Evolutionary conservation across 257 asterid genomes (phyloP).

Genomic region (Capsicum rhomboideum): DNA sequence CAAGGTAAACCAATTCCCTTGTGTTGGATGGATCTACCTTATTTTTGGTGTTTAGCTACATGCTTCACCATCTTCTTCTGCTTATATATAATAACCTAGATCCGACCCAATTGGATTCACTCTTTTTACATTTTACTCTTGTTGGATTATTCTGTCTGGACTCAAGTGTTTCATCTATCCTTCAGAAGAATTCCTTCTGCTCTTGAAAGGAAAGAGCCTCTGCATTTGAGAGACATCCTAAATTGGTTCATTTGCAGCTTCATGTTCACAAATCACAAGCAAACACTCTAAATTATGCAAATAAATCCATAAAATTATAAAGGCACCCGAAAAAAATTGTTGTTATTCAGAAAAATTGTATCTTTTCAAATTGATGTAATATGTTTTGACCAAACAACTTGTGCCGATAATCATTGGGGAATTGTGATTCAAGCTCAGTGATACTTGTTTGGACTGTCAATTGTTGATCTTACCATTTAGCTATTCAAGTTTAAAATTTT

Average conservation of each 20-base stretch:
- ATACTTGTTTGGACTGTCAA: neutral
- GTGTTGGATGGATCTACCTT: conserved; percentile 46
- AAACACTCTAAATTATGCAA: neutral
- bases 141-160: neutral
- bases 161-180: neutral
- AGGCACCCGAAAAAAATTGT: neutral
- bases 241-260: neutral
- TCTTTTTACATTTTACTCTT: neutral
- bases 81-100: neutral
- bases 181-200: too few relatives aligned
- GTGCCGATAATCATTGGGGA: neutral
- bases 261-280: neutral
- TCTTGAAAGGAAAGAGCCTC: neutral
- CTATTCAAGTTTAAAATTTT: neutral
- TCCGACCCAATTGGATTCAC: neutral
- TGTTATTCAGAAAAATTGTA: neutral
- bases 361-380: neutral
- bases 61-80: neutral
- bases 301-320: neutral
- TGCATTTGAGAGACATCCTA: neutral
- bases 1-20: conserved; percentile 40
- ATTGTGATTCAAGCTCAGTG: neutral
- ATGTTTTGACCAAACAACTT: neutral
- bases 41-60: neutral
- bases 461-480: neutral